phyloP scores from a whole-genome alignment of 306 rosid genomes.

The Fragaria nilgerrensis region DNA sequence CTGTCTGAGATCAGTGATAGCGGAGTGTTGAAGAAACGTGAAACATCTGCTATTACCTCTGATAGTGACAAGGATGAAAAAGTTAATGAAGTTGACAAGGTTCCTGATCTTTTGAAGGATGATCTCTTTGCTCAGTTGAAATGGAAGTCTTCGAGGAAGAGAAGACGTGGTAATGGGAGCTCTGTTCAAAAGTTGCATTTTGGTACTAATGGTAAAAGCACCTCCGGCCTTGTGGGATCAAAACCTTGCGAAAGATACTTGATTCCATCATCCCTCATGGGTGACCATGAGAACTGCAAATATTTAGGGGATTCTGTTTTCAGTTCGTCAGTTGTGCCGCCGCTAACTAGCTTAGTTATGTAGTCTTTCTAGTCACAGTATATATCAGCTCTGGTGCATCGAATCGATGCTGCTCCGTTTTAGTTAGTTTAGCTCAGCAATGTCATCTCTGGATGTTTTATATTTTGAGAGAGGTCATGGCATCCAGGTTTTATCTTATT shows the following conservation, averaged over 20 bases:
- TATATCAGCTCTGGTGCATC: conserved; percentile 36
- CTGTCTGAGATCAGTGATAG: conserved; percentile 25
- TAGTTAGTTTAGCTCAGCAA: conserved; percentile 3
- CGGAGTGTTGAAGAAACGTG: conserved; percentile 25
- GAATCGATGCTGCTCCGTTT: conserved; percentile 32
- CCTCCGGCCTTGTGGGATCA: conserved; percentile 24
- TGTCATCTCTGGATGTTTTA: conserved; percentile 10
- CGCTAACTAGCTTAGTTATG: conserved; percentile 76
- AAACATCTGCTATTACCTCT: conserved; percentile 19
- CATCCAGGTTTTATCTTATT: conserved; percentile 33
- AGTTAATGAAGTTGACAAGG: conserved; percentile 17
- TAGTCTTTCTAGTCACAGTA: conserved; percentile 20
- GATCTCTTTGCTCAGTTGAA: conserved; percentile 44
- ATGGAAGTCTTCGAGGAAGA: conserved; percentile 69
- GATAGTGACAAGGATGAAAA: conserved; percentile 24
- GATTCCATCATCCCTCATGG: conserved; percentile 50
- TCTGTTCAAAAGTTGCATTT: conserved; percentile 29
- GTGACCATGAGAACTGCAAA: conserved; percentile 77
- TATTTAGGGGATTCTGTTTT: conserved; percentile 61
- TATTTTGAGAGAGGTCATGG: conserved; percentile 20
- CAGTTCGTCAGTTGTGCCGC: conserved; percentile 65
- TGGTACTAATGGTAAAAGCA: conserved; percentile 18
- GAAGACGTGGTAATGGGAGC: conserved; percentile 38
- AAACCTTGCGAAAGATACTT: conserved; percentile 43
- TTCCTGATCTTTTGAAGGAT: conserved; percentile 68